A percentile compares a stretch with the other conserved stretches of the same genome.
Conservation (phyloP, 2,329 filamentous ascomycete genomes). For the Elsinoe fawcettii region DNA sequence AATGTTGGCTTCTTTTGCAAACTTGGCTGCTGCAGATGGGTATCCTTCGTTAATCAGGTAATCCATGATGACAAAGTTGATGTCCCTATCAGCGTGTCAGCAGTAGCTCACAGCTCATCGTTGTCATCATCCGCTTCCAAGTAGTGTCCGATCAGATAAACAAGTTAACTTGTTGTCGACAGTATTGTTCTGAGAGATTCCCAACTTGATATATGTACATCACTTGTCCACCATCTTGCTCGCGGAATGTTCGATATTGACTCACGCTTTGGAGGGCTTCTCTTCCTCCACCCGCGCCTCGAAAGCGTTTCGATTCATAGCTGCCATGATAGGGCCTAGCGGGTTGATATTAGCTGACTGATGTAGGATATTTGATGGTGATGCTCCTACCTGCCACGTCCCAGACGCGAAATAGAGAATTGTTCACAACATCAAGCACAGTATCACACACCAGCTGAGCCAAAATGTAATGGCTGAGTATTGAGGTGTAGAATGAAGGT, state of each 20-base stretch:
- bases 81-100: constrained; percentile 57
- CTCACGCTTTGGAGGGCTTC: constrained; percentile 74
- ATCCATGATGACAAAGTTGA: constrained; percentile 91
- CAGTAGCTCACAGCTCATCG: constrained; percentile 13
- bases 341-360: neutral
- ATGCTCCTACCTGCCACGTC: neutral
- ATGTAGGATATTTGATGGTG: neutral
- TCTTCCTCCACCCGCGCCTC: constrained; percentile 74
- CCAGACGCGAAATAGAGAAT: neutral
- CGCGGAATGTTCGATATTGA: constrained; percentile 13
- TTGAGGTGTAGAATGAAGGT: neutral
- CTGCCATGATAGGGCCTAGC: constrained; percentile 42
- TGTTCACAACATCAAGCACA: neutral
- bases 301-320: constrained; percentile 60
- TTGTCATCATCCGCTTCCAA: constrained; percentile 22
- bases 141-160: constrained; percentile 49
- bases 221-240: constrained; percentile 50
- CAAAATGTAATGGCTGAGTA: neutral
- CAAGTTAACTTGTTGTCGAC: constrained; percentile 85
- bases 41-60: constrained; percentile 96
- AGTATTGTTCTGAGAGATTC: constrained; percentile 99
- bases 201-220: constrained; percentile 85
- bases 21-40: constrained; percentile 82
- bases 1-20: constrained; percentile 88
- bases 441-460: no score